Percentiles rank a stretch among this genome's conserved stretches.
phyloP scores from a whole-genome alignment of 495 filamentous ascomycete species.

The Neurospora tetraspora region DNA sequence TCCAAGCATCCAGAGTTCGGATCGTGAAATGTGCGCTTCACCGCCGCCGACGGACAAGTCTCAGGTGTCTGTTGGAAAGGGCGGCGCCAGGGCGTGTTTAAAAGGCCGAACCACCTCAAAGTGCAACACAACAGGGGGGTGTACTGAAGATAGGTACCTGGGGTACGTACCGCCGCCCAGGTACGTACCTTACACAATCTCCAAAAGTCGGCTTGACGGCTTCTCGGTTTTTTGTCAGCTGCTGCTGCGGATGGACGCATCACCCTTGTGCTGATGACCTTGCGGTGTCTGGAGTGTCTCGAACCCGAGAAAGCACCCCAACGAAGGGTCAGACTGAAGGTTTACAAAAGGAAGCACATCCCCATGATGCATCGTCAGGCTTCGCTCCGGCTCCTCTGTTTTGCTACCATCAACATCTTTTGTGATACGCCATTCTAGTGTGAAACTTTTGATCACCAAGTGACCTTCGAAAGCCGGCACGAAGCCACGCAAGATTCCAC shows the following conservation, averaged over 20 bases:
- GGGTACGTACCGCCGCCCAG: neutral
- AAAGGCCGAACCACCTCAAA: constrained; percentile 6
- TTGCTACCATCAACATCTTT: neutral
- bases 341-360: constrained; percentile 17
- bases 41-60: constrained; percentile 7
- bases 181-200: neutral
- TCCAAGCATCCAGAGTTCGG: neutral
- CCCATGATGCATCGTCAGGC: neutral
- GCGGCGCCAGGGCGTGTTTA: constrained; percentile 8
- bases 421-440: neutral
- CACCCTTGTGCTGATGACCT: constrained; percentile 19
- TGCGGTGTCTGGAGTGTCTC: constrained; percentile 13
- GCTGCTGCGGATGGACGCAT: constrained; percentile 23
- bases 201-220: constrained; percentile 4
- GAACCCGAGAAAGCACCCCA: constrained; percentile 16
- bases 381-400: neutral
- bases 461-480: neutral
- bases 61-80: constrained; percentile 6
- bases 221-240: constrained; percentile 23
- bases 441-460: neutral
- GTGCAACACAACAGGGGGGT: constrained; percentile 8
- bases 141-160: neutral
- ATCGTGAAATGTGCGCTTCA: constrained; percentile 2
- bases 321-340: constrained; percentile 14
- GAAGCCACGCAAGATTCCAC: neutral